Percentiles rank a stretch among this genome's conserved stretches.
phyloP scores from a whole-genome alignment of 331 rosid genomes.

The Telfairia occidentalis region DNA sequence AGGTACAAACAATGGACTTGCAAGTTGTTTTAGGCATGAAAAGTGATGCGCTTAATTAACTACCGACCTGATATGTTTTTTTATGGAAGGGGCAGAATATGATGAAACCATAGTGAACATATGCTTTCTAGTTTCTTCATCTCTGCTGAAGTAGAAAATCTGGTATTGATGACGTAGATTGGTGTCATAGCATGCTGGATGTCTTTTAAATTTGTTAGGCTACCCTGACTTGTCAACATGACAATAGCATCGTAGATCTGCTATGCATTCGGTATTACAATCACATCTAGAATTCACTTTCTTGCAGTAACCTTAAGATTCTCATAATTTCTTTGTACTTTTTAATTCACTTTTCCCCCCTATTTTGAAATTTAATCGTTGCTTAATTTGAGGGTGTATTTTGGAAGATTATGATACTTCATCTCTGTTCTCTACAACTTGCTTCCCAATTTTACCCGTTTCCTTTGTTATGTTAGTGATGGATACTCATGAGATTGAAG shows the following conservation, averaged over 20 bases:
- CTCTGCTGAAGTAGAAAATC: neutral
- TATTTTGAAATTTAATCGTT: neutral
- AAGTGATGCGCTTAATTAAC: neutral
- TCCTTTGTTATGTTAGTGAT: slow-evolving; percentile 28
- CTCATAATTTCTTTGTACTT: neutral
- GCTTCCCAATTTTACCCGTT: neutral
- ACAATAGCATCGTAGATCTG: neutral
- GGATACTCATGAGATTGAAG: slow-evolving; percentile 46
- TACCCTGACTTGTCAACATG: neutral
- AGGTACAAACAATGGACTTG: slow-evolving; percentile 34
- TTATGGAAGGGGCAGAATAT: too few species aligned
- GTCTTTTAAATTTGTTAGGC: neutral
- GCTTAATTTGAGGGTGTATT: neutral
- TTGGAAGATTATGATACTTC: neutral
- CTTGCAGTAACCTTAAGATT: neutral
- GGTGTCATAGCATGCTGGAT: neutral
- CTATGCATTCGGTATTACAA: neutral
- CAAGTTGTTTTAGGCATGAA: neutral
- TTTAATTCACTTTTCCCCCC: neutral
- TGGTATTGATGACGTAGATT: neutral
- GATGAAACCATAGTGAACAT: too few species aligned
- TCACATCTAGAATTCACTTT: neutral
- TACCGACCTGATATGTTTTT: neutral
- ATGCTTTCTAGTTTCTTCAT: too few species aligned
- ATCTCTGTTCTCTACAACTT: neutral